Base-by-base conservation (phyloP, 2,329 filamentous ascomycete species). In the Penicillium sp. region DNA sequence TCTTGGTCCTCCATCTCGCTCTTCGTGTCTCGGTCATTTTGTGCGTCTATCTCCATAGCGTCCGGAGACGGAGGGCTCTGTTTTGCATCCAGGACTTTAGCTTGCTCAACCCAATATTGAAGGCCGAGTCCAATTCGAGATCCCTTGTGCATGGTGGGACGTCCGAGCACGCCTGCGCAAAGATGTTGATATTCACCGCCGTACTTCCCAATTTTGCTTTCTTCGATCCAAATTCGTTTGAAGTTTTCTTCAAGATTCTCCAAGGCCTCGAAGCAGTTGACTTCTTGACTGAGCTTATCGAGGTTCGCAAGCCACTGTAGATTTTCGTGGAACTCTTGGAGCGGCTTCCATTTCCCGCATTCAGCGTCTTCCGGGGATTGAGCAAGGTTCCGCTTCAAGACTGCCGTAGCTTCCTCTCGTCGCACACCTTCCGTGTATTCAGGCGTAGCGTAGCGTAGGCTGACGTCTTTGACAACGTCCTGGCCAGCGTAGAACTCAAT, bases 221-320 rank as follows among this genome's bases (percentile, higher is more conserved):
- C 73, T 38, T 70, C 71, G 8, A 66, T 62, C 73, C 72, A 76
- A 33, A 75, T 60, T 30, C 68, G 68, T 55, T 65, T 69, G 38
- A 75, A 60, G 30, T 70, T 71, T 46, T 71, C 63, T 46, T 72
- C 69, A 4, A 76, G 62, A 13, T 68, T 70, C 44, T 72, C 72
- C n/a, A 75, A 58, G 10, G 73, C 72, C 57, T 74, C 69, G 40
- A 76, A 75, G 37, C 73, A 75, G 39, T 75, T 75, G 10, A 73
- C 67, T 35, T 74, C 69, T 41, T 71, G 64, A 46, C 72, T 73
- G 42, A 75, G 65, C 45, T 67, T 66, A 55, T 76, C 73, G 46
- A 73, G 62, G 30, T 68, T 71, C n/a, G 71, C 70, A 25, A 76
- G 65, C 61, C 72, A 72, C 40, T 68, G 67, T 29, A 76, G 46